Base-by-base conservation (phyloP, 2,329 filamentous ascomycete species). In the Knoxdaviesia capensis region DNA sequence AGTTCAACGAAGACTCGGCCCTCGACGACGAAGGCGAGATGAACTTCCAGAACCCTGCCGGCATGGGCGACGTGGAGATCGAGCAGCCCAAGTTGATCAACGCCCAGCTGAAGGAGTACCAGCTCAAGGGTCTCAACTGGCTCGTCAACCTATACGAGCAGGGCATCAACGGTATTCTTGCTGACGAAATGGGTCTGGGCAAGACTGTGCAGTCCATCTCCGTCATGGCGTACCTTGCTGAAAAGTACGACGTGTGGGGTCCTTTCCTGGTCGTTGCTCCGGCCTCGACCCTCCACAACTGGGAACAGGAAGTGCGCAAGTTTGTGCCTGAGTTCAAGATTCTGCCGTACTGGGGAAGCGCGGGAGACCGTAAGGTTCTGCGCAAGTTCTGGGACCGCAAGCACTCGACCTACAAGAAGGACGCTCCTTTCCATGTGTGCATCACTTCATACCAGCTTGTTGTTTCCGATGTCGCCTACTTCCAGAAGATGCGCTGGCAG, bases 331-430 rank as follows among this genome's bases (percentile, higher is more conserved):
- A 84, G 44, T 77, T 98, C 58, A 96, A 96, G 61, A 86, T 94
- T 31, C 66, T 98, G 34, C 90, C 90, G 3, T 98, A 98, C 65
- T 98, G 90, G 90, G 90, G 90, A 50, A 90, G 79, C 44, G 87
- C 86, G 8, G 83, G 80, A 47, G 90, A 98, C 55, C 78, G 90
- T 52, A 98, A 98, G 60, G 82, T 96, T 40, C 69, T 98, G 44
- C 83, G 90, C 44, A 98, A 96, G 62, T 96, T 96, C 63, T 98
- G 90, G 90, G 90, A 98, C 58, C 79, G 90, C 53, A 94, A 94
- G 63, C 87, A 96, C 57, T 80, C 88, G 51, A 94, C 87, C 4
- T 98, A 98, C 62, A 86, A 76, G 52, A 84, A 83, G 53, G 86
- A 94, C 45, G 86, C 87, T 0, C 78, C 86, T 9, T 96, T 98